A percentile compares a stretch with the other conserved stretches of the same genome.
phyloP scores from a whole-genome alignment of 768 basidiomycete genomes.

The Boletus edulis region DNA sequence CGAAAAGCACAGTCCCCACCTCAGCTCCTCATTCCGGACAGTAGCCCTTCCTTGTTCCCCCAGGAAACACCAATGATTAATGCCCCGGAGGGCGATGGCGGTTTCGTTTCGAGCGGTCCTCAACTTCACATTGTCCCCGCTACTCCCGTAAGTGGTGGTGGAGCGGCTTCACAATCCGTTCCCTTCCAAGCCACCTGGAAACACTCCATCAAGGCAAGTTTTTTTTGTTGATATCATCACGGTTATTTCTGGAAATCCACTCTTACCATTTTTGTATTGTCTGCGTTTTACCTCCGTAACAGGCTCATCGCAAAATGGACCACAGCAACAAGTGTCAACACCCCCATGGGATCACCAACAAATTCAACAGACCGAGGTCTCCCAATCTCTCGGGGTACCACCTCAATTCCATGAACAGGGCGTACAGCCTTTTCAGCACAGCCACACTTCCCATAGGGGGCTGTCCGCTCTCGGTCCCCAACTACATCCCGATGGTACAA shows the following conservation, averaged over 20 bases:
- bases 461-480: constrained; percentile 34
- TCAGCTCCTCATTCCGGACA: constrained; percentile 55
- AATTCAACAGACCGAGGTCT: constrained; percentile 34
- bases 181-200: constrained; percentile 53
- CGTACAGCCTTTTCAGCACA: constrained; percentile 33
- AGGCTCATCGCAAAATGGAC: constrained; percentile 31
- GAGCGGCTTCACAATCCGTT: constrained; percentile 41
- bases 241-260: constrained; percentile 31
- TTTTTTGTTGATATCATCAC: constrained; percentile 25
- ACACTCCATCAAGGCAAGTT: constrained; percentile 55
- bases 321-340: constrained; percentile 34
- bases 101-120: constrained; percentile 48
- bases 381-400: constrained; percentile 29
- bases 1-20: constrained; percentile 67
- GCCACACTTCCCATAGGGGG: constrained; percentile 36
- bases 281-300: constrained; percentile 27
- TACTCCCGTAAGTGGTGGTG: constrained; percentile 71
- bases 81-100: constrained; percentile 57
- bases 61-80: constrained; percentile 53
- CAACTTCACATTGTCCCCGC: constrained; percentile 80
- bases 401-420: constrained; percentile 26
- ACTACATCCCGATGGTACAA: constrained; percentile 34
- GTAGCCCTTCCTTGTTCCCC: constrained; percentile 41
- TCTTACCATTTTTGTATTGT: constrained; percentile 27
- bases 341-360: constrained; percentile 36